A percentile compares a stretch with the other conserved stretches of the same genome.
Evolutionary conservation across 148 eudicot genomes (phyloP).

Genomic region (Spergularia bocconei): DNA sequence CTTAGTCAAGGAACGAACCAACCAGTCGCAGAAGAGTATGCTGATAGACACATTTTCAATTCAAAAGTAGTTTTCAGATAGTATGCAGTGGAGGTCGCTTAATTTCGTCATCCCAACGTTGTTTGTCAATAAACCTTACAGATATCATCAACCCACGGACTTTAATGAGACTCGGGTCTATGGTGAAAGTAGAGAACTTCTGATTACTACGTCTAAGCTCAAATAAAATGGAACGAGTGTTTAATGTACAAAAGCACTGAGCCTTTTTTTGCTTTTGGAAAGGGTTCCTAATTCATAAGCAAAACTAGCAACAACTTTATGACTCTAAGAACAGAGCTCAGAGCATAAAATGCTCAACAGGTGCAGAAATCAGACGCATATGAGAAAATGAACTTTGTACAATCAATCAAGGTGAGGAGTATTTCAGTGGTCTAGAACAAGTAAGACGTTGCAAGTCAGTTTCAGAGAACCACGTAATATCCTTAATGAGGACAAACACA

Average conservation of each 20-base stretch:
- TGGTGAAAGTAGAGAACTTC: neutral
- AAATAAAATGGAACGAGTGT: neutral
- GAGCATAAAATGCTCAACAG: neutral
- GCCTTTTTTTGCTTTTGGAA: neutral
- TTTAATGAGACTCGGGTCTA: neutral
- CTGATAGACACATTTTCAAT: neutral
- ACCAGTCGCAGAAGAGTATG: neutral
- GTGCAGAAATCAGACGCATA: neutral
- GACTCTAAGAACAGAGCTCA: neutral
- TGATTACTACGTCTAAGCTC: neutral
- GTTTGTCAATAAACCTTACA: neutral
- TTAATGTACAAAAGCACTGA: neutral
- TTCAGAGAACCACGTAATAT: neutral
- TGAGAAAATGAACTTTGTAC: neutral
- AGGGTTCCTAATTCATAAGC: neutral
- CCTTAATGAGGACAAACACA: neutral
- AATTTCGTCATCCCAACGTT: neutral
- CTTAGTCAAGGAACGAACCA: neutral
- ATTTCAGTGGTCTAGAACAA: neutral
- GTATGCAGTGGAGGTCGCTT: neutral
- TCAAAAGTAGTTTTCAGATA: neutral
- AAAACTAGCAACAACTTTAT: neutral
- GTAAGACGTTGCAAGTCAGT: neutral
- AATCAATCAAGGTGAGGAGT: neutral
- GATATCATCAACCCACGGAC: neutral